Conservation (phyloP, 1,284 basidiomycete genomes). For the Rhodofomes roseus region DNA sequence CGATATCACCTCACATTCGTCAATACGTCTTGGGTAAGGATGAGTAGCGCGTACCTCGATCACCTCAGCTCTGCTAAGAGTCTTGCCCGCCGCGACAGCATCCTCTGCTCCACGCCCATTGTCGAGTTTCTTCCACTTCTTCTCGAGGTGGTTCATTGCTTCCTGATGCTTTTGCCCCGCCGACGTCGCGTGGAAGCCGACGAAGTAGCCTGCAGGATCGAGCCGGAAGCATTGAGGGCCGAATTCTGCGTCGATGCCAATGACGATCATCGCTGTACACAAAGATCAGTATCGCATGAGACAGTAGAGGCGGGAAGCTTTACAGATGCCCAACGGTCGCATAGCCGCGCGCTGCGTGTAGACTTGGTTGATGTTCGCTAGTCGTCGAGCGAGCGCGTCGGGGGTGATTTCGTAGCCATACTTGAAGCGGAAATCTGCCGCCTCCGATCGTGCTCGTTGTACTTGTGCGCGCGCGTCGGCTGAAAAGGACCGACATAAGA, state of each 20-base stretch:
- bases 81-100: slow-evolving; percentile 64
- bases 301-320: slow-evolving; percentile 1
- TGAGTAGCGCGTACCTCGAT: slow-evolving; percentile 61
- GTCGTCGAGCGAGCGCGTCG: slow-evolving; percentile 87
- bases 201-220: slow-evolving; percentile 98
- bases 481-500: slow-evolving; percentile 27
- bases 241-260: slow-evolving; percentile 87
- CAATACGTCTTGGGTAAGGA: neutral
- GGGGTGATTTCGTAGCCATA: slow-evolving; percentile 98
- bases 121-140: slow-evolving; percentile 97
- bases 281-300: neutral
- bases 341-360: slow-evolving; percentile 98
- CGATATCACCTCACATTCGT: neutral
- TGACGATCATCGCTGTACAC: slow-evolving; percentile 90
- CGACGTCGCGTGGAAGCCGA: slow-evolving; percentile 96
- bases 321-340: slow-evolving; percentile 95
- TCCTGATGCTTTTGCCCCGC: slow-evolving; percentile 98
- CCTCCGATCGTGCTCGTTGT: slow-evolving; percentile 83
- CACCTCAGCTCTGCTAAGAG: slow-evolving; percentile 62
- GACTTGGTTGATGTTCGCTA: slow-evolving; percentile 99
- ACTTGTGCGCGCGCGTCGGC: slow-evolving; percentile 96
- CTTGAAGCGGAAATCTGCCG: slow-evolving; percentile 94
- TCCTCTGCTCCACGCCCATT: slow-evolving; percentile 73
- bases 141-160: slow-evolving; percentile 97
- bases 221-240: slow-evolving; percentile 97